Percentiles rank a stretch among this genome's conserved stretches.
Evolutionary conservation across 192 early-diverging fungal genomes (phyloP).

Genomic region (Coemansia sp.): DNA sequence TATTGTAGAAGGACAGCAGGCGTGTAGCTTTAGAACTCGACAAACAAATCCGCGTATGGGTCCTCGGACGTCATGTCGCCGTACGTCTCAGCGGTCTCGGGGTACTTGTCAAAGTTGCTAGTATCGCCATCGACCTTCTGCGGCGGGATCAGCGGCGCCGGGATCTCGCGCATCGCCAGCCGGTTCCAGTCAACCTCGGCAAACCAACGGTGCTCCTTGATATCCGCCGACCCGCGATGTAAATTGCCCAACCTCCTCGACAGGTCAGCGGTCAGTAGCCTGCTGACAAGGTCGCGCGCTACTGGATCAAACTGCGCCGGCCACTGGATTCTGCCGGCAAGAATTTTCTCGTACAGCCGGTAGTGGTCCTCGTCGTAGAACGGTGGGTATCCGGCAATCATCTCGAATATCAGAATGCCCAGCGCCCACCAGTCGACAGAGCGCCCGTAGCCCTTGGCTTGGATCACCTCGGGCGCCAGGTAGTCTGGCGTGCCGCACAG

Average conservation of each 20-base stretch:
- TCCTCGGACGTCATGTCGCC: constrained; percentile 67
- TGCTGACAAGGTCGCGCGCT: constrained; percentile 82
- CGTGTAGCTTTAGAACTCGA: constrained; percentile 59
- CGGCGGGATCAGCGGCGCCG: constrained; percentile 84
- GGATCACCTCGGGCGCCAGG: constrained; percentile 82
- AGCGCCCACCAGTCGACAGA: constrained; percentile 97
- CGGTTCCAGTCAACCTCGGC: constrained; percentile 88
- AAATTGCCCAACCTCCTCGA: constrained; percentile 86
- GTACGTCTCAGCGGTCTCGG: constrained; percentile 88
- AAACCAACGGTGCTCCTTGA: constrained; percentile 95
- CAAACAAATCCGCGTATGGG: constrained; percentile 69
- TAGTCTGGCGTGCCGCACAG: constrained; percentile 80
- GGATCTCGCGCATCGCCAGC: constrained; percentile 67
- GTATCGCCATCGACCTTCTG: constrained; percentile 83
- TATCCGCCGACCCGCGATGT: constrained; percentile 79
- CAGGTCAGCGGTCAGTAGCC: constrained; percentile 76
- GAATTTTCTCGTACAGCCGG: constrained; percentile 90
- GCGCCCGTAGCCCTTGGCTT: constrained; percentile 85
- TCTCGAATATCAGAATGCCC: constrained; percentile 91
- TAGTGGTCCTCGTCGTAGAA: constrained; percentile 96
- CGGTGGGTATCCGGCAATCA: constrained; percentile 92
- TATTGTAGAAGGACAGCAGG: too few species aligned
- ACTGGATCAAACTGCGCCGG: constrained; percentile 79
- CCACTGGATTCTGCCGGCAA: constrained; percentile 79
- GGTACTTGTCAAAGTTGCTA: constrained; percentile 93